Conservation (phyloP, 148 eudicot species). For the Pouteria glomerata region DNA sequence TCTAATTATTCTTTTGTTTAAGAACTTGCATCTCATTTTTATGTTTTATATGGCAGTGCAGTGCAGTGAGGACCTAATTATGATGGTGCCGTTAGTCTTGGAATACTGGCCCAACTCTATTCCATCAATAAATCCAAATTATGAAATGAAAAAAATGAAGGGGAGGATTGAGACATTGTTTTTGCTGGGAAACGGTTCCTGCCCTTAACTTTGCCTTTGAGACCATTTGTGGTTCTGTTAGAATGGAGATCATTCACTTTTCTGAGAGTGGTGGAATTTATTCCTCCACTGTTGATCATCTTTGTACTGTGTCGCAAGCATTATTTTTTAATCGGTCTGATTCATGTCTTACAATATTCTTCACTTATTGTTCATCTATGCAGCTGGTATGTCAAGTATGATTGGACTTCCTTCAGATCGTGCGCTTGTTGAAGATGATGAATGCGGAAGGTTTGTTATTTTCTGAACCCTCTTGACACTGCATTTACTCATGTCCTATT, state of each 20-base stretch:
- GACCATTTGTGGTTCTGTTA: background rate
- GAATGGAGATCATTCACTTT: background rate
- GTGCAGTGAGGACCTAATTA: background rate
- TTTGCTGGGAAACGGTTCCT: background rate
- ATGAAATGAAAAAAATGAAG: background rate
- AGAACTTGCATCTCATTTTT: background rate
- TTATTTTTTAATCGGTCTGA: background rate
- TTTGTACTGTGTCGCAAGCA: background rate
- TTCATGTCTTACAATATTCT: background rate
- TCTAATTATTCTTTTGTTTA: background rate
- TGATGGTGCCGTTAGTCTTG: background rate
- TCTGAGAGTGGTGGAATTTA: background rate
- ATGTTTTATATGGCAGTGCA: background rate
- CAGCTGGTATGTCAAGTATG: conserved; percentile 84
- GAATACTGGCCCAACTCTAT: background rate
- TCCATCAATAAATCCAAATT: background rate
- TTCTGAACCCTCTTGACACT: background rate
- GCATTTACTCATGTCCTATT: background rate
- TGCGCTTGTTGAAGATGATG: conserved; percentile 82
- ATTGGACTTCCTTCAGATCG: conserved; percentile 94
- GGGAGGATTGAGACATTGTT: background rate
- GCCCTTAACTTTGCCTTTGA: background rate
- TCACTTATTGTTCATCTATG: background rate
- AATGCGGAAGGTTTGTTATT: conserved; percentile 64
- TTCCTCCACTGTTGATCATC: background rate